Evolutionary conservation across 179 eudicot species (phyloP).

Genomic region (Spinacia oleracea): DNA sequence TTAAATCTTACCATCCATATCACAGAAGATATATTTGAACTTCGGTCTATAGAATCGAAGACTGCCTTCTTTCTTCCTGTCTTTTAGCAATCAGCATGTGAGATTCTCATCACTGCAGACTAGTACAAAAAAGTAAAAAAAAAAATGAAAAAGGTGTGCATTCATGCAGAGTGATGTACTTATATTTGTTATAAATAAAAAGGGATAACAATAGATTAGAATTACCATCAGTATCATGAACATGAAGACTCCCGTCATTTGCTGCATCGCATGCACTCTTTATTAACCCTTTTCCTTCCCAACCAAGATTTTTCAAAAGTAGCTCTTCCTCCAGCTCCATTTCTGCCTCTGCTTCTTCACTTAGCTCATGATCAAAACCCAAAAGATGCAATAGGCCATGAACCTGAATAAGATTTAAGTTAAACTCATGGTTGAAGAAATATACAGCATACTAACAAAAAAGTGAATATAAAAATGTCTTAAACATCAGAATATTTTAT

Average conservation of each 20-base stretch:
- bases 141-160: constrained; percentile 27
- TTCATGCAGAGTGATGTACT: constrained; percentile 2
- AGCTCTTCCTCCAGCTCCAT: constrained; percentile 80
- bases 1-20: constrained; percentile 85
- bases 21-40: constrained; percentile 85
- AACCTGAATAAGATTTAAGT: constrained; percentile 45
- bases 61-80: constrained; percentile 95
- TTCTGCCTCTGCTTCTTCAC: constrained; percentile 90
- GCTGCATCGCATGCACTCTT: constrained; percentile 62
- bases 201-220: constrained; percentile 15
- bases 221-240: constrained; percentile 58
- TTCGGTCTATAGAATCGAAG: constrained; percentile 87
- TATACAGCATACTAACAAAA: not conserved
- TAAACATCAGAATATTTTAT: not conserved
- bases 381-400: constrained; percentile 91
- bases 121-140: constrained; percentile 34
- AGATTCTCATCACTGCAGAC: constrained; percentile 49
- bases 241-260: constrained; percentile 40
- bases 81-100: constrained; percentile 61
- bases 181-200: not conserved
- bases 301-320: constrained; percentile 68
- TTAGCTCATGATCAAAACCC: constrained; percentile 92
- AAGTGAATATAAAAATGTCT: not conserved
- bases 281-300: constrained; percentile 91
- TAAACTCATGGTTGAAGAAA: constrained; percentile 8